These are phyloP conservation scores for Kodamaea alishanica DNA, from an alignment of 1,139 yeast species.

Conservation along the genomic window DNA sequence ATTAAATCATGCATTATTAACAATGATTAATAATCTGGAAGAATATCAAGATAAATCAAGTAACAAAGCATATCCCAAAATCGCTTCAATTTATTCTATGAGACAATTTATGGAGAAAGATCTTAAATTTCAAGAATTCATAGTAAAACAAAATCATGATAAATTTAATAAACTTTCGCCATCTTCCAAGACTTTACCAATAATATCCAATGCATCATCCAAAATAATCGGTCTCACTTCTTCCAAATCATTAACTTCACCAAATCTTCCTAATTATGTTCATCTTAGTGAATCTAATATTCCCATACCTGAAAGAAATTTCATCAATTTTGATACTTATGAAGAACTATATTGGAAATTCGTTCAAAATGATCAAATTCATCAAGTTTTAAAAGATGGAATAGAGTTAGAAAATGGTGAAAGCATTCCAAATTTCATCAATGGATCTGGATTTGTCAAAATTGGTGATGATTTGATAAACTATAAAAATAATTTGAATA, in stretches of 20 bases:
- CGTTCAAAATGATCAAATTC: slow-evolving; percentile 25
- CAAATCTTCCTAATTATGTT: too few relatives aligned
- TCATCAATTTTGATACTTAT: slow-evolving; percentile 28
- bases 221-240: background rate
- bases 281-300: slow-evolving; percentile 12
- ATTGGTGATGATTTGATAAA: slow-evolving; percentile 26
- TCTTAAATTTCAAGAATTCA: slow-evolving; percentile 35
- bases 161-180: slow-evolving; percentile 17
- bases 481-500: slow-evolving; percentile 20
- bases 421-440: slow-evolving; percentile 21
- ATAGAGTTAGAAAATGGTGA: slow-evolving; percentile 31
- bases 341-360: slow-evolving; percentile 47
- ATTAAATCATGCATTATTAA: slow-evolving; percentile 22
- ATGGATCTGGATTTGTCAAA: slow-evolving; percentile 25
- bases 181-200: background rate
- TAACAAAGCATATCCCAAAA: slow-evolving; percentile 24
- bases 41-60: slow-evolving; percentile 28
- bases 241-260: slow-evolving; percentile 4
- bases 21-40: slow-evolving; percentile 17
- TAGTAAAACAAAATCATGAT: slow-evolving; percentile 21
- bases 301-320: slow-evolving; percentile 20
- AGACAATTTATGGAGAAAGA: slow-evolving; percentile 54
- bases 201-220: background rate
- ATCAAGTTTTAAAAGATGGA: slow-evolving; percentile 19
- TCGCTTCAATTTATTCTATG: slow-evolving; percentile 45